Percentiles rank a stretch among this genome's conserved stretches.
phyloP scores from a whole-genome alignment of 1,284 basidiomycete genomes.

The Erythrobasidium hasegawianum region DNA sequence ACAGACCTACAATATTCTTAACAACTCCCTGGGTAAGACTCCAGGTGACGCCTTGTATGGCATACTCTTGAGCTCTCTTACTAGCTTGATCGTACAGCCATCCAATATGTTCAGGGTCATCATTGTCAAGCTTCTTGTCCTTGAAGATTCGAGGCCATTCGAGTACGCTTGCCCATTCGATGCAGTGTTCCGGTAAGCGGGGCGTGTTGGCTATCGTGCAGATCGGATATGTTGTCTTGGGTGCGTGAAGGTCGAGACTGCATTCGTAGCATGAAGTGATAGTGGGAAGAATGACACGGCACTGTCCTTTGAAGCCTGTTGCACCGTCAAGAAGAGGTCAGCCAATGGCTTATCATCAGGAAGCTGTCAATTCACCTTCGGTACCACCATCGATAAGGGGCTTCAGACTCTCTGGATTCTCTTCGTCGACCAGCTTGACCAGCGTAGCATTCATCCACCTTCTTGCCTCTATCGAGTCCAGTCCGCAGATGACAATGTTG shows the following conservation, averaged over 20 bases:
- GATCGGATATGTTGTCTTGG: constrained; percentile 93
- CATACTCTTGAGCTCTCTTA: constrained; percentile 81
- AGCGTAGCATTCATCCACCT: constrained; percentile 99
- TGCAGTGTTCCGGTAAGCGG: constrained; percentile 95
- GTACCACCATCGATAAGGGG: constrained; percentile 99
- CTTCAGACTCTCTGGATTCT: constrained; percentile 87
- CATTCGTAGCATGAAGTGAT: constrained; percentile 98
- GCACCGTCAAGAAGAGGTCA: constrained; percentile 1
- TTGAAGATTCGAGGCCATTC: constrained; percentile 93
- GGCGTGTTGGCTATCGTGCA: constrained; percentile 99
- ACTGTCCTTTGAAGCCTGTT: constrained; percentile 97
- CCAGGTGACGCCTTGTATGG: constrained; percentile 98
- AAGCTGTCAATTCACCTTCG: constrained; percentile 81
- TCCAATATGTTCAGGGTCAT: constrained; percentile 92
- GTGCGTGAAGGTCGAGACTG: constrained; percentile 95
- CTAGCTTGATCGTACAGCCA: constrained; percentile 84
- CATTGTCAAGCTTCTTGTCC: constrained; percentile 91
- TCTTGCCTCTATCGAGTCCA: constrained; percentile 95
- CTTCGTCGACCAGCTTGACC: constrained; percentile 85
- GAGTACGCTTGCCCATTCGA: constrained; percentile 99
- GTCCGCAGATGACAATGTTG: constrained; percentile 91
- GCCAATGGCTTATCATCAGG: too few species aligned
- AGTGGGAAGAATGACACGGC: constrained; percentile 92
- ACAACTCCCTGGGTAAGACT: constrained; percentile 96
- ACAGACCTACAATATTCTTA: constrained; percentile 81